Evolutionary conservation across 2,329 filamentous ascomycete species (phyloP).

Genomic region (Beauveria varroae): DNA sequence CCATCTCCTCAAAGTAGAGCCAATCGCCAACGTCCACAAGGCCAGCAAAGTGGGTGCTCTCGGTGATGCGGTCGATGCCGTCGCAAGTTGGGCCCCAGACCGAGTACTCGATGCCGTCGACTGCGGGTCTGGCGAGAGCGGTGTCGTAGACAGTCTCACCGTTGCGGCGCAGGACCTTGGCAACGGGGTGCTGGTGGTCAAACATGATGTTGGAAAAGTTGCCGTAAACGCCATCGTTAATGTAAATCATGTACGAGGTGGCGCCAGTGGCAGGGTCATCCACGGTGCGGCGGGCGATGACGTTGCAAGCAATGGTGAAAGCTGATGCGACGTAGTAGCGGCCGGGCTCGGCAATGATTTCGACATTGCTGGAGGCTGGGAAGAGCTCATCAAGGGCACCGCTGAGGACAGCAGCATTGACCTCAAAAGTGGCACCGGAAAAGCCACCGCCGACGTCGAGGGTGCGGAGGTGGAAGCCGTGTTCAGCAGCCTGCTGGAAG

Average conservation of each 20-base stretch:
- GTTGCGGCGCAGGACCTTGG: constrained; percentile 66
- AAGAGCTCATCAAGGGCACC: constrained; percentile 82
- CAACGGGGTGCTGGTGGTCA: constrained; percentile 87
- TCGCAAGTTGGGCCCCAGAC: constrained; percentile 98
- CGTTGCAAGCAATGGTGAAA: constrained; percentile 90
- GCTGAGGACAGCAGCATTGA: constrained; percentile 75
- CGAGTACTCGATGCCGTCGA: constrained; percentile 69
- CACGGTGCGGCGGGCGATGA: constrained; percentile 90
- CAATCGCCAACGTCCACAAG: constrained; percentile 89
- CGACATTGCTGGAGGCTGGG: constrained; percentile 61
- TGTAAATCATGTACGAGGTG: constrained; percentile 89
- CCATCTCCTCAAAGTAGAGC: constrained; percentile 99
- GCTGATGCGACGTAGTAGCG: constrained; percentile 92
- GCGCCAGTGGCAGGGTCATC: constrained; percentile 57
- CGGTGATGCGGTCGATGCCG: constrained; percentile 89
- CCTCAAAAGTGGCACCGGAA: constrained; percentile 81
- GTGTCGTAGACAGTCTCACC: constrained; percentile 52
- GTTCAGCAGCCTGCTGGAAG: constrained; percentile 71
- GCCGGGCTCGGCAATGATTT: constrained; percentile 91
- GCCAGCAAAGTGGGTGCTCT: constrained; percentile 68
- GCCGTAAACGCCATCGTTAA: constrained; percentile 96
- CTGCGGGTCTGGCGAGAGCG: constrained; percentile 37
- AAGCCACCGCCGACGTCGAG: constrained; percentile 95
- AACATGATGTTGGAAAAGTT: constrained; percentile 99
- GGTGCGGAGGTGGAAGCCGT: constrained; percentile 77